These are phyloP conservation scores for Pyricularia pennisetigena DNA, from an alignment of 2,329 filamentous ascomycete genomes.

Conservation along the genomic window DNA sequence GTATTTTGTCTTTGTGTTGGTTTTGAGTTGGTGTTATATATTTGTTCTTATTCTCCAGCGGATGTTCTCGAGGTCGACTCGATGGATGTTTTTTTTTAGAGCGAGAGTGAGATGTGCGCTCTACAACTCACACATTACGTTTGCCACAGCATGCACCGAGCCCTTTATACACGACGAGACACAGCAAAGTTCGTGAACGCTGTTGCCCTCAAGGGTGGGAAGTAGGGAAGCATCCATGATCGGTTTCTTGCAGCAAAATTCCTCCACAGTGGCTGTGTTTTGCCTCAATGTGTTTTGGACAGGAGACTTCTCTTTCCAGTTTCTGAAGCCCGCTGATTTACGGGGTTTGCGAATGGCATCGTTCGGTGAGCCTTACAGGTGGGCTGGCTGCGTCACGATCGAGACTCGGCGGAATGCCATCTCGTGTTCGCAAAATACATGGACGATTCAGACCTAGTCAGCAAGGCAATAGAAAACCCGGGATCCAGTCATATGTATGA, in stretches of 20 bases:
- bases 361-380: background rate
- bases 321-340: background rate
- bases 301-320: background rate
- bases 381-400: background rate
- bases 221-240: background rate
- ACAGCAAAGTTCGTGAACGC: background rate
- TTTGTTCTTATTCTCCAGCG: background rate
- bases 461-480: background rate
- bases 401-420: background rate
- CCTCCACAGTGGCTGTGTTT: background rate
- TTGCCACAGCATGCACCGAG: background rate
- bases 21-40: background rate
- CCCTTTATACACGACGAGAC: background rate
- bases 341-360: background rate
- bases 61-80: background rate
- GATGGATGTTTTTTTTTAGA: too few relatives aligned
- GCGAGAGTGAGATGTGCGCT: background rate
- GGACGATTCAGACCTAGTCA: background rate
- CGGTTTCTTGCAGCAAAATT: background rate
- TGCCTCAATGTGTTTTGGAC: background rate
- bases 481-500: background rate
- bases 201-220: too few relatives aligned
- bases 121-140: background rate
- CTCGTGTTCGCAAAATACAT: background rate
- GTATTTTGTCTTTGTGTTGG: background rate